Percentiles rank a stretch among this genome's conserved stretches.
Evolutionary conservation across 2,329 filamentous ascomycete genomes (phyloP).

Genomic region (Xylariomycetidae sp.): DNA sequence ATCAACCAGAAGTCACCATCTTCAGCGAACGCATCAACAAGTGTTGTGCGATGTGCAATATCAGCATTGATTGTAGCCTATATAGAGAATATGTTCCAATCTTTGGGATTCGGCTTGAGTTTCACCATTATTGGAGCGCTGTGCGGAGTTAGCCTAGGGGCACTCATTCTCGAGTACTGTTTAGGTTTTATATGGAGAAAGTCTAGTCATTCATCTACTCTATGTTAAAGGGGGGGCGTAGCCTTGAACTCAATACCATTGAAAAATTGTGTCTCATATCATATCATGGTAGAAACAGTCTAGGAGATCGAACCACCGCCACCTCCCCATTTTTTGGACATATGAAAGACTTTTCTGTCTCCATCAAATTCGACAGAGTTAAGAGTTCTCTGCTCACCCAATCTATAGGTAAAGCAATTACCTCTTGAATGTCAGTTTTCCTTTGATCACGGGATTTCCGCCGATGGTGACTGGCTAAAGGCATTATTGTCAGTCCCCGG

Average conservation of each 20-base stretch:
- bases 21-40: conserved; percentile 5
- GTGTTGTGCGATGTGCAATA: conserved; percentile 5
- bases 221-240: too few species aligned
- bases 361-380: conserved; percentile 12
- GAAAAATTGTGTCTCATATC: conserved; percentile 5
- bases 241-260: too few species aligned
- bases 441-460: background rate
- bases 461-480: conserved; percentile 1
- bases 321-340: conserved; percentile 20
- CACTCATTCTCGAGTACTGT: conserved; percentile 2
- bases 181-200: conserved; percentile 1
- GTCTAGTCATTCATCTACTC: too few species aligned
- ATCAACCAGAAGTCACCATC: conserved; percentile 5
- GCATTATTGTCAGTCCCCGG: too few species aligned
- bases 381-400: conserved; percentile 19
- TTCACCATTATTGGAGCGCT: conserved; percentile 5
- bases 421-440: conserved; percentile 7
- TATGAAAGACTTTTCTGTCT: conserved; percentile 14
- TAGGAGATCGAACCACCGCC: conserved; percentile 13
- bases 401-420: conserved; percentile 19
- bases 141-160: conserved; percentile 2
- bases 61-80: conserved; percentile 5
- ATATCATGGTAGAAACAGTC: too few species aligned
- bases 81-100: conserved; percentile 3
- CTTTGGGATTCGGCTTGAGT: conserved; percentile 3